Percentiles rank a stretch among this genome's conserved stretches.
These are phyloP conservation scores for Vigna trinervia DNA, from an alignment of 306 rosid genomes.

Conservation along the genomic window DNA sequence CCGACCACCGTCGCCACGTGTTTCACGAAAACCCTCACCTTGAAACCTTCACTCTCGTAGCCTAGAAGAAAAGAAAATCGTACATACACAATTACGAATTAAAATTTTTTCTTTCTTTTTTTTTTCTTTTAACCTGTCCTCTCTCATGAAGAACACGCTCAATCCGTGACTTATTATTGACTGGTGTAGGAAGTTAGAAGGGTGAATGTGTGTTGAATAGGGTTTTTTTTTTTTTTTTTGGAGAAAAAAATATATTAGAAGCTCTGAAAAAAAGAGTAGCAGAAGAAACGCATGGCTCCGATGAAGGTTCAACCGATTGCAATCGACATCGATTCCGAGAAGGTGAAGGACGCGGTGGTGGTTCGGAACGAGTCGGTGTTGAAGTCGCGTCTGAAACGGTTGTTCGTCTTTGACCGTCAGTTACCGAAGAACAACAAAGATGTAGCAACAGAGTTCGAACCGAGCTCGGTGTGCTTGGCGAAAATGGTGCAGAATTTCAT, in stretches of 20 bases:
- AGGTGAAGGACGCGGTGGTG: constrained; percentile 49
- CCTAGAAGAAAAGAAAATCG: constrained; percentile 39
- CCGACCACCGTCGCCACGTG: constrained; percentile 82
- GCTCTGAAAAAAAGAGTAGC: constrained; percentile 15
- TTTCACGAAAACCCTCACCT: constrained; percentile 67
- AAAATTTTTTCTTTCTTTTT: background rate
- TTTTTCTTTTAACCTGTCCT: background rate
- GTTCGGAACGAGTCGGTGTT: constrained; percentile 70
- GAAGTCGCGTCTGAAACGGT: constrained; percentile 77
- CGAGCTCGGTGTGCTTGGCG: constrained; percentile 84
- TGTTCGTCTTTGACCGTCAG: constrained; percentile 76
- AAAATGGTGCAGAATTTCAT: constrained; percentile 93
- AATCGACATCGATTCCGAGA: constrained; percentile 67
- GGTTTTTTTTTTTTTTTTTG: background rate
- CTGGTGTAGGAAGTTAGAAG: constrained; percentile 22
- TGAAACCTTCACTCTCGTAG: constrained; percentile 42
- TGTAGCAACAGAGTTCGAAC: constrained; percentile 66
- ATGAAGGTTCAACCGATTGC: constrained; percentile 97
- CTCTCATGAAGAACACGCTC: constrained; percentile 7
- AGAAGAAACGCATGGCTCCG: constrained; percentile 60
- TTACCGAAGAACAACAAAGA: constrained; percentile 61
- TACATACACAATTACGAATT: background rate
- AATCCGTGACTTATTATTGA: constrained; percentile 42
- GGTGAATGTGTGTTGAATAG: constrained; percentile 40
- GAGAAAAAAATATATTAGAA: background rate